A percentile compares a stretch with the other conserved stretches of the same genome.
These are phyloP conservation scores for Passalora sequoiae DNA, from an alignment of 2,329 filamentous ascomycete genomes.

Conservation along the genomic window DNA sequence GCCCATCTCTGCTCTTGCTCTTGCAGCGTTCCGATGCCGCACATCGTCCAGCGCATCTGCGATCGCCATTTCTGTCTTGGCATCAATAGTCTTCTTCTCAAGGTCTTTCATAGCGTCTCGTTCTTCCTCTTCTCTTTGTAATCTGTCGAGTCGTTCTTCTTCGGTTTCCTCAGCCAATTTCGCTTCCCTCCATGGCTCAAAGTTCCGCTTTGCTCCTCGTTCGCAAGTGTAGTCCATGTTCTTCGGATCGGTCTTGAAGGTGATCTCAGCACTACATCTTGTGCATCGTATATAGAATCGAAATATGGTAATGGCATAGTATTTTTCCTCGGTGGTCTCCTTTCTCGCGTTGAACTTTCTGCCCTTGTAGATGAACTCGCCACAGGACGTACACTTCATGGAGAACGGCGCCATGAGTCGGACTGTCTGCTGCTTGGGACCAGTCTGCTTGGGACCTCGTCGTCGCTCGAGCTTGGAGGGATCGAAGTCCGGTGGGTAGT, in stretches of 20 bases:
- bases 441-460: constrained; percentile 63
- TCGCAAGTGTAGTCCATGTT: constrained; percentile 85
- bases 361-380: constrained; percentile 86
- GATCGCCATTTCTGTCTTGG: constrained; percentile 91
- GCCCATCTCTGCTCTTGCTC: constrained; percentile 65
- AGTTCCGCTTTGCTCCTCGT: constrained; percentile 82
- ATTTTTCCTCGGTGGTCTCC: constrained; percentile 84
- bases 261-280: constrained; percentile 78
- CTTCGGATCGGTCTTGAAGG: constrained; percentile 90
- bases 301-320: constrained; percentile 81
- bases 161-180: constrained; percentile 70
- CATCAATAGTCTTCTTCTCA: constrained; percentile 88
- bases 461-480: constrained; percentile 68
- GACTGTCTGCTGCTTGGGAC: constrained; percentile 78
- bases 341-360: constrained; percentile 95
- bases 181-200: constrained; percentile 79
- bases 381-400: constrained; percentile 66
- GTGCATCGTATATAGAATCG: constrained; percentile 82
- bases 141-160: constrained; percentile 75
- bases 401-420: constrained; percentile 85
- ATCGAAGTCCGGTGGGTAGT: constrained; percentile 79
- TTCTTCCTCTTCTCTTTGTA: constrained; percentile 75
- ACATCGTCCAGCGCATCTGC: constrained; percentile 96
- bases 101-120: constrained; percentile 91
- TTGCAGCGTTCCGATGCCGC: constrained; percentile 78